phyloP scores from a whole-genome alignment of 192 early-diverging fungal genomes.

The Umbelopsis ramanniana region DNA sequence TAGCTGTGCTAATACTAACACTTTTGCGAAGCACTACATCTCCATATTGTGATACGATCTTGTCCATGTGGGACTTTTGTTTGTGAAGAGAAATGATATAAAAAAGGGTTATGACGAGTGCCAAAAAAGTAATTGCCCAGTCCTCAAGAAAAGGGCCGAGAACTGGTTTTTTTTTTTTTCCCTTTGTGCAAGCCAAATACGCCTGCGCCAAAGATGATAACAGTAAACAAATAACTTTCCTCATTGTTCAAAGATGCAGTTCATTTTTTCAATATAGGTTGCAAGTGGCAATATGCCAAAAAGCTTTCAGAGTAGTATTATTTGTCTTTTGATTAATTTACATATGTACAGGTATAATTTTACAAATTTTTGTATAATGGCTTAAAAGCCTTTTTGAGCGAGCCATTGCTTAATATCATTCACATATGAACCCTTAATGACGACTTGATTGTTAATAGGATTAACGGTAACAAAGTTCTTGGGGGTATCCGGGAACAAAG shows the following conservation, averaged over 20 bases:
- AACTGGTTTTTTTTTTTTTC: no score
- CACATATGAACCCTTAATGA: constrained; percentile 58
- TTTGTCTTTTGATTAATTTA: not conserved
- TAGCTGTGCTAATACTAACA: not conserved
- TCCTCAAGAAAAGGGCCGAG: no score
- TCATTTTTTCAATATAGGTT: no score
- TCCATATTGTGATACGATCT: constrained; percentile 26
- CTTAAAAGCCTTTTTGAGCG: constrained; percentile 58
- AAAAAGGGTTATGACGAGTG: no score
- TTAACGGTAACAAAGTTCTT: constrained; percentile 42
- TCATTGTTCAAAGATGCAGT: no score
- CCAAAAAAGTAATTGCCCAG: no score
- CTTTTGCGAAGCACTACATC: constrained; percentile 27
- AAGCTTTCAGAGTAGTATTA: not conserved
- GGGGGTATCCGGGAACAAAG: constrained; percentile 35
- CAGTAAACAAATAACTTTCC: no score
- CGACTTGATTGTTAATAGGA: constrained; percentile 51
- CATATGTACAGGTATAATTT: not conserved
- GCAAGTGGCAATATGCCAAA: not conserved
- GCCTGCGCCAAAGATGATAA: no score
- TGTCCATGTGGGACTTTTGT: not conserved
- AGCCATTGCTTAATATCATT: constrained; percentile 59
- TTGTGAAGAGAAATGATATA: no score
- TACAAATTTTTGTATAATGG: not conserved
- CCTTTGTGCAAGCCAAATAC: no score